Base-by-base conservation (phyloP, 2,329 filamentous ascomycete genomes). In the Ophiostoma sp. region DNA sequence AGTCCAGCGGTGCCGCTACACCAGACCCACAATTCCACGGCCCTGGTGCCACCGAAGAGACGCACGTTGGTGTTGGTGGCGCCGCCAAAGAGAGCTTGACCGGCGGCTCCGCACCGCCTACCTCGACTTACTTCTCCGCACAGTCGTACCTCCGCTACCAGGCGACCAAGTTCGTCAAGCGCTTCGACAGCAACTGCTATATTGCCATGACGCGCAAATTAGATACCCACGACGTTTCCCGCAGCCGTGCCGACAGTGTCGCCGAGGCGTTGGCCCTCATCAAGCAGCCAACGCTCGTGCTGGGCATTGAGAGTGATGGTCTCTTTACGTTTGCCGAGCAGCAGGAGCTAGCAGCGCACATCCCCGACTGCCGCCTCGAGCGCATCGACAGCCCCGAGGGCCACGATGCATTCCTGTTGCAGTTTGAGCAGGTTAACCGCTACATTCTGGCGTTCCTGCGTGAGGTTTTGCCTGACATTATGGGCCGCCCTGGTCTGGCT, bases 111-210 rank as follows among this genome's bases (percentile, higher is more conserved):
- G 87, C 89, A 0, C 82, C 87, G 9, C 82, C 87, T 7, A 88
- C 89, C 0, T 90, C 91, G 8, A 96, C 93, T n/a, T 98, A 98
- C 83, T 99, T 98, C 83, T 98, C 96, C 0, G 96, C 96, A 0
- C 96, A 99, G 81, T 98, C 95, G 0, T 99, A 99, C 82, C 88
- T 99, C 59, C 92, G 96, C 25, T 99, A 99, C 82, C 96, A 99
- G 83, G 95, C 94, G 72, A 89, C 92, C 78, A 99, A 99, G 82
- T 99, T 99, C 78, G 96, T 98, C 78, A 94, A 93, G 82, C 92
- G 96, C 11, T 99, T 98, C 81, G 96, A 99, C 82, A 93, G 94
- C 79, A 99, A 99, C 82, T 99, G 96, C 84, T 99, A 99, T 84
- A 98, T 99, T 78, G 95, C 96, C 77, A 98, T 99, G 82, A 98